Conservation (phyloP, 768 basidiomycete species). For the Wakefieldia striispora region DNA sequence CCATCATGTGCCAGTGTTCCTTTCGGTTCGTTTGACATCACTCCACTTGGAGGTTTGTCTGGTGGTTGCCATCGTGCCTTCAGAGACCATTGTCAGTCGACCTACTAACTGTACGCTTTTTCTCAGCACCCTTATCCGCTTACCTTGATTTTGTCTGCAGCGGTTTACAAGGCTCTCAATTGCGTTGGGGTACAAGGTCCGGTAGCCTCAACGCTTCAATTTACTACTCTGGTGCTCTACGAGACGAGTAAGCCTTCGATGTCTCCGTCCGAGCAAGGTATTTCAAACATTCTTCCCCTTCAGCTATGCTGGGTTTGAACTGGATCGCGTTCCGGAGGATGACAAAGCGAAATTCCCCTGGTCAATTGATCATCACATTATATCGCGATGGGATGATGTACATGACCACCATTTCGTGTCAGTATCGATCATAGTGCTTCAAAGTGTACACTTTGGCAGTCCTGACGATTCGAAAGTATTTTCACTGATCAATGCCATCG, state of each 20-base stretch:
- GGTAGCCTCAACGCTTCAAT: constrained; percentile 7
- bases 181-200: constrained; percentile 8
- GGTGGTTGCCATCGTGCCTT: constrained; percentile 5
- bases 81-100: constrained; percentile 2
- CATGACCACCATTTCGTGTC: constrained; percentile 15
- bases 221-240: constrained; percentile 11
- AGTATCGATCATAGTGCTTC: not conserved
- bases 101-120: constrained; percentile 5
- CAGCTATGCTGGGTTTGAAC: constrained; percentile 18
- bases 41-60: constrained; percentile 8
- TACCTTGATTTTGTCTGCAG: not conserved
- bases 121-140: not conserved
- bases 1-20: not conserved
- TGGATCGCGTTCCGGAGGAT: constrained; percentile 16
- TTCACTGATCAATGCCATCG: constrained; percentile 16
- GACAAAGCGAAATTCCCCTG: constrained; percentile 7
- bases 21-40: not conserved
- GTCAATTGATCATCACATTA: constrained; percentile 9
- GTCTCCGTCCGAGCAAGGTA: not conserved
- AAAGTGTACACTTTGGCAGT: not conserved
- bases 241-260: constrained; percentile 9
- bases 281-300: not conserved
- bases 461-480: constrained; percentile 8
- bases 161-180: constrained; percentile 9
- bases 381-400: constrained; percentile 22